These are phyloP conservation scores for Xylaria castorea DNA, from an alignment of 495 filamentous ascomycete species.

Conservation along the genomic window DNA sequence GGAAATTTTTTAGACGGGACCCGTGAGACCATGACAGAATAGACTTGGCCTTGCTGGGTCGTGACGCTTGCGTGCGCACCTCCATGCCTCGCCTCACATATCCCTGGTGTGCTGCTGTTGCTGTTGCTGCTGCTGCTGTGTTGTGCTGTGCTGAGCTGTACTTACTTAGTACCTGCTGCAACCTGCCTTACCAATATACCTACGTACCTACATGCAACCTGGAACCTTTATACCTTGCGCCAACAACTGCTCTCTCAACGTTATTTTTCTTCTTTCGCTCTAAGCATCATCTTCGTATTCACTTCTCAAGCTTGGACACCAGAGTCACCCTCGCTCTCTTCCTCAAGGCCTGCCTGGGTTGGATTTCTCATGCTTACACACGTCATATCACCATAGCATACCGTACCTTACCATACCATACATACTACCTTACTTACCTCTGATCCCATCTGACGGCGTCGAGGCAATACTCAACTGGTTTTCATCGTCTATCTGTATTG, in stretches of 20 bases:
- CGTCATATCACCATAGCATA: conserved; percentile 12
- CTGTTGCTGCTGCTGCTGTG: background rate
- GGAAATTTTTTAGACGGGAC: conserved; percentile 4
- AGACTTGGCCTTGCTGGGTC: conserved; percentile 15
- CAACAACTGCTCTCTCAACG: conserved; percentile 9
- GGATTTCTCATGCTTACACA: conserved; percentile 19
- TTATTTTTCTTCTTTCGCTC: conserved; percentile 1
- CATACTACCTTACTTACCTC: background rate
- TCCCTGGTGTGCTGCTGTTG: background rate
- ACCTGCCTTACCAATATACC: conserved; percentile 1
- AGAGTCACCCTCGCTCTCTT: background rate
- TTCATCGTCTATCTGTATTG: background rate
- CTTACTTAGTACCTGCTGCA: conserved; percentile 6
- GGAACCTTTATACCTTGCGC: background rate
- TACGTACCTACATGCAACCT: background rate
- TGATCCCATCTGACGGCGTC: conserved; percentile 2
- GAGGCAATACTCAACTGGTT: conserved; percentile 9
- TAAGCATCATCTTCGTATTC: background rate
- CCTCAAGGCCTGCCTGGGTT: background rate
- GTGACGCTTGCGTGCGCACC: conserved; percentile 22
- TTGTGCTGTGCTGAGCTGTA: background rate
- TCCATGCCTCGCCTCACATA: conserved; percentile 8
- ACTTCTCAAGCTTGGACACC: background rate
- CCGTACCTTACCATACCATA: background rate
- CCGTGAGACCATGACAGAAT: conserved; percentile 15